These are phyloP conservation scores for Debaryomyces robertsiae DNA, from an alignment of 1,139 yeast species.

Conservation along the genomic window DNA sequence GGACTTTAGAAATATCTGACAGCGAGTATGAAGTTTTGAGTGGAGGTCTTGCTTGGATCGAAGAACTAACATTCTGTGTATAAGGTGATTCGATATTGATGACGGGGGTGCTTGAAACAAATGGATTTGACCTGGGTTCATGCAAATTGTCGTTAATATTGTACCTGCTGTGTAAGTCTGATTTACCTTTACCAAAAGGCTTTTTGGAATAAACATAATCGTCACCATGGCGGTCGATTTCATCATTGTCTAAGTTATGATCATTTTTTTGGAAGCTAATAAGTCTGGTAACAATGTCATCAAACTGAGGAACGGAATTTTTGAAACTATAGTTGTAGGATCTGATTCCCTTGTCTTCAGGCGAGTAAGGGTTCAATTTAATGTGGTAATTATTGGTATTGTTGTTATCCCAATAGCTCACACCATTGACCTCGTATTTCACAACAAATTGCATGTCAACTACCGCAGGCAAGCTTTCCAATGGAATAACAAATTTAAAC, in stretches of 20 bases:
- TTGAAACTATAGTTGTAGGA: constrained; percentile 20
- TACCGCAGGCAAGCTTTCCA: constrained; percentile 26
- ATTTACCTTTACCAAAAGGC: constrained; percentile 12
- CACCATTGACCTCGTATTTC: constrained; percentile 26
- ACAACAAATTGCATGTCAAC: constrained; percentile 29
- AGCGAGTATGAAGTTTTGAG: constrained; percentile 29
- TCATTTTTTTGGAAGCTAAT: constrained; percentile 10
- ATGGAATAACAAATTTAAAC: constrained; percentile 39
- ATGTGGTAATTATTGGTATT: constrained; percentile 31
- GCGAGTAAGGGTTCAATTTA: constrained; percentile 20
- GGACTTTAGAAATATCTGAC: constrained; percentile 25
- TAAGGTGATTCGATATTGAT: constrained; percentile 3
- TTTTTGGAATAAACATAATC: constrained; percentile 6
- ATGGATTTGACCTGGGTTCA: constrained; percentile 14
- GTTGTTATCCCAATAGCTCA: constrained; percentile 42
- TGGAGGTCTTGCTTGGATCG: constrained; percentile 24
- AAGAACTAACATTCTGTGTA: constrained; percentile 5
- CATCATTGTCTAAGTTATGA: constrained; percentile 10
- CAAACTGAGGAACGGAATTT: constrained; percentile 24
- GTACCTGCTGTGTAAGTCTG: constrained; percentile 18
- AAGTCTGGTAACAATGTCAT: constrained; percentile 27
- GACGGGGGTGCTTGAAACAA: constrained; percentile 3
- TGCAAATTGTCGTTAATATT: constrained; percentile 16
- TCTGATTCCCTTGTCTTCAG: constrained; percentile 13
- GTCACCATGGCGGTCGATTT: constrained; percentile 2